Evolutionary conservation across 2,329 filamentous ascomycete genomes (phyloP), one percentile per base, ranked within the genome.

Genomic region (Seiridium cupressi): DNA sequence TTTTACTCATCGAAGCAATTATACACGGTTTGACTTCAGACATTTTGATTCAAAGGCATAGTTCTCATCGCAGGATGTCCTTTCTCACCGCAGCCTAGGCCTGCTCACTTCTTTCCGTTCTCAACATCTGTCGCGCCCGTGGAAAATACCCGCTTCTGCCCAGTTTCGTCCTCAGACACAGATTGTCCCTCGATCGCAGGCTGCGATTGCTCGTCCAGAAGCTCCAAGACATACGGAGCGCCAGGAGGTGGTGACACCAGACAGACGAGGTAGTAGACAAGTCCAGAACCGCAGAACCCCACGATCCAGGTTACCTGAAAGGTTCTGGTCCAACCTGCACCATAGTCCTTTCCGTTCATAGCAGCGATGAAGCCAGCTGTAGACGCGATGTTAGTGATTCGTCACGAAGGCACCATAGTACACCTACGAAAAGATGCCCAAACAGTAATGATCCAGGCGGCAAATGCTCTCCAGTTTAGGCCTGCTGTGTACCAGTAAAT

Each of bases 401-500:
- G 11, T 38, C n/a, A 54, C 13, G 7, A 38, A 13, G 51, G 32
- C 11, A 40, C 4, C 5, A 10, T n/a, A n/a, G 5, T 11, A 55
- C 7, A 56, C 58, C 40, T 51, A 60, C 58, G 58, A 18, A 60
- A 60, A 7, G 58, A 60, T 8, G 58, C 51, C 58, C 58, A 60
- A 7, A 60, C 44, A 1, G 36, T 40, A 10, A 60, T 31, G 7
- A 11, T 44, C 58, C 58, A 60, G 4, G 55, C 31, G 8, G 51
- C 42, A 36, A 63, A 59, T 6, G 61, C 61, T 35, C 60, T 18
- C 60, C 55, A 63, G 38, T 63, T 57, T 10, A 62, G 40, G 34
- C 61, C 61, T 35, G 8, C 31, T 4, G 34, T 49, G 51, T 59
- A 63, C 61, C 61, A 63, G 58, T 65, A 54, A 42, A 57, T 64